Conservation (phyloP, 768 basidiomycete species). For the Trametes maxima region DNA sequence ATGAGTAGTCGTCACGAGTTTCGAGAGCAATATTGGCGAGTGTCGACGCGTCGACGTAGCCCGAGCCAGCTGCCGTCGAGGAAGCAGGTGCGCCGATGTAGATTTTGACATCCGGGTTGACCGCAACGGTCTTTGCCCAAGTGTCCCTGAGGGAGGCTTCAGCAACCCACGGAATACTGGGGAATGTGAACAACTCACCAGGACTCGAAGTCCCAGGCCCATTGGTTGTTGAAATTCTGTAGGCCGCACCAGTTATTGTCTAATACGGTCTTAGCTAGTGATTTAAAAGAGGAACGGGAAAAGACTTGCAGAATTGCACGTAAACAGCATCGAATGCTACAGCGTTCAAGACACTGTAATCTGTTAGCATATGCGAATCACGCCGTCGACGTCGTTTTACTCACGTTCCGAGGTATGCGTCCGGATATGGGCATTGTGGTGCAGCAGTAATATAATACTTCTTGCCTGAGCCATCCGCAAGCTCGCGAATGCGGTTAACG, state of each 20-base stretch:
- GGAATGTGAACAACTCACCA: slow-evolving; percentile 48
- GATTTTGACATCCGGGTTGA: slow-evolving; percentile 62
- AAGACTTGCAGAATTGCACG: slow-evolving; percentile 61
- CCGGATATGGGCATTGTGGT: slow-evolving; percentile 71
- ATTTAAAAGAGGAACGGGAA: not conserved
- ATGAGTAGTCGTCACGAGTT: slow-evolving; percentile 60
- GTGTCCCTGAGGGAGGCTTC: not conserved
- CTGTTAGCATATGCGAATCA: not conserved
- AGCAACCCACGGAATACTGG: not conserved
- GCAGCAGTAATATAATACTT: slow-evolving; percentile 67
- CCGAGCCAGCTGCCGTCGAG: slow-evolving; percentile 55
- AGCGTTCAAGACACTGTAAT: slow-evolving; percentile 49
- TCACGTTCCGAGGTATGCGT: slow-evolving; percentile 52
- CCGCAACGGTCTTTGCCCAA: slow-evolving; percentile 55
- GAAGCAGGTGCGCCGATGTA: slow-evolving; percentile 69
- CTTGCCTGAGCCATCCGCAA: slow-evolving; percentile 52
- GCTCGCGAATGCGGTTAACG: slow-evolving; percentile 55
- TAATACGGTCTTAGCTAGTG: slow-evolving; percentile 4
- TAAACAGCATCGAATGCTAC: slow-evolving; percentile 73
- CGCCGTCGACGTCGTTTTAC: not conserved
- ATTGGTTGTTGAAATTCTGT: slow-evolving; percentile 46
- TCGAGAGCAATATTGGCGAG: slow-evolving; percentile 50
- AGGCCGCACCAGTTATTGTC: slow-evolving; percentile 64
- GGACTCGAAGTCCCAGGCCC: slow-evolving; percentile 55
- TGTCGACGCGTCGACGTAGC: slow-evolving; percentile 52